Conservation (phyloP, 495 filamentous ascomycete genomes). For the Neurospora pannonica region DNA sequence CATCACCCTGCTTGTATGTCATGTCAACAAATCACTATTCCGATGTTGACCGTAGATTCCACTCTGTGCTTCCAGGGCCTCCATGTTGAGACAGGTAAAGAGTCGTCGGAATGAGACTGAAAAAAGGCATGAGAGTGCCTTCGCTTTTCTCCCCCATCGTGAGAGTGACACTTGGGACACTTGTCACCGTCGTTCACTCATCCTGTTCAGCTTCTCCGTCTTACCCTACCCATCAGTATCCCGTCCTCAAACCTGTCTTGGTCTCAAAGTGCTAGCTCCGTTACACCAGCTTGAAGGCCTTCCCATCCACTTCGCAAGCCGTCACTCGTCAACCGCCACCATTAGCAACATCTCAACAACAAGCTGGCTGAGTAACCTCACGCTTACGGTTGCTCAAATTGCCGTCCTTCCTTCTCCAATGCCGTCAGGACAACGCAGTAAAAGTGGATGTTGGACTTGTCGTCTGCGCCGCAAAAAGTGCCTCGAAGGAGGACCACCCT, state of each 20-base stretch:
- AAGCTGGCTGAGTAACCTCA: not conserved
- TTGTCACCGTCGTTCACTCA: not conserved
- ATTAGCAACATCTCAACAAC: not conserved
- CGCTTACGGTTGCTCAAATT: not conserved
- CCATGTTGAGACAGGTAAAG: not conserved
- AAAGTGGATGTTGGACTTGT: constrained; percentile 31
- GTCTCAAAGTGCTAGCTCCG: not conserved
- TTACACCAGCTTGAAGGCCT: not conserved
- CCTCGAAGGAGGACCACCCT: constrained; percentile 25
- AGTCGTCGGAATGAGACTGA: not conserved
- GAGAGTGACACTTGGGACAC: not conserved
- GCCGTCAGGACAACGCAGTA: constrained; percentile 5
- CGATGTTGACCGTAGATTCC: not conserved
- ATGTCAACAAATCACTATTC: not conserved
- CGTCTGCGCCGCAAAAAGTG: constrained; percentile 35
- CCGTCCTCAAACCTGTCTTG: not conserved
- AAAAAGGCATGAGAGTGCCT: not conserved
- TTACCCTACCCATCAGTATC: not conserved
- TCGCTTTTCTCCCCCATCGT: not conserved
- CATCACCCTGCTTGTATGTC: not conserved
- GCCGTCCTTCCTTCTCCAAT: not conserved
- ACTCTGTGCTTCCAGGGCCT: not conserved
- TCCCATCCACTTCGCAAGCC: not conserved
- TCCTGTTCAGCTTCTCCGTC: not conserved
- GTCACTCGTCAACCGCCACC: not conserved